Evolutionary conservation across 768 basidiomycete species (phyloP), one percentile per base, ranked within the genome.

Genomic region (Harrya chromipes): DNA sequence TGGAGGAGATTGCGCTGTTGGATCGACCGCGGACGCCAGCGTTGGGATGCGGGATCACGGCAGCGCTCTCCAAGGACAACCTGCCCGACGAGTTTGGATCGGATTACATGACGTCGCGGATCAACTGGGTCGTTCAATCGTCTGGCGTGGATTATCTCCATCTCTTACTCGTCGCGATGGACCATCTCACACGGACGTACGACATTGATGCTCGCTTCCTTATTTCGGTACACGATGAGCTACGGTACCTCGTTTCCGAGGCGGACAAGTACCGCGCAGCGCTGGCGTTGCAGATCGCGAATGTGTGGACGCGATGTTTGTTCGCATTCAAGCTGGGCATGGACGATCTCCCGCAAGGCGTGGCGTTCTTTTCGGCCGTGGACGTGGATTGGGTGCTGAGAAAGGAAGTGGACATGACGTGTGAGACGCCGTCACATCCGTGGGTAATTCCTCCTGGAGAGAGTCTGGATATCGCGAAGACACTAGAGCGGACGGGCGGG

Each of bases 41-140:
- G 1, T 77, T 99, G 17, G 92, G 89, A 2, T 98, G 95, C 60
- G 92, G 93, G 14, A 83, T 99, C 37, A 98, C 97, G 1, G 81
- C 87, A 43, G 95, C 95, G 0, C 76, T 99, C n/a, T 87, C 87
- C 24, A 94, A 90, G 70, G 84, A 88, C 53, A 85, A 91, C 62
- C 80, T 99, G 2, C 87, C 88, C 0, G 80, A 81, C 29, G 80
- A 78, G 49, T 90, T 92, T 52, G 90, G 89, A 12, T 69, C 85
- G 0, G 90, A 94, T 55, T 98, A 90, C 67, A 86, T 98, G 79
- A 87, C 97, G 0, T 97, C 93, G 6, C 83, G 97, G 37, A 94
- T 98, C 72, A 99, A 99, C 63, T 98, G 97, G 97, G 97, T 94
- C 42, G 97, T 98, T 6, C 97, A 98, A 62, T 97, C 94, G 4